Evolutionary conservation across 495 filamentous ascomycete genomes (phyloP), one percentile per base, ranked within the genome.

Genomic region (Hypoxylon trugodes): DNA sequence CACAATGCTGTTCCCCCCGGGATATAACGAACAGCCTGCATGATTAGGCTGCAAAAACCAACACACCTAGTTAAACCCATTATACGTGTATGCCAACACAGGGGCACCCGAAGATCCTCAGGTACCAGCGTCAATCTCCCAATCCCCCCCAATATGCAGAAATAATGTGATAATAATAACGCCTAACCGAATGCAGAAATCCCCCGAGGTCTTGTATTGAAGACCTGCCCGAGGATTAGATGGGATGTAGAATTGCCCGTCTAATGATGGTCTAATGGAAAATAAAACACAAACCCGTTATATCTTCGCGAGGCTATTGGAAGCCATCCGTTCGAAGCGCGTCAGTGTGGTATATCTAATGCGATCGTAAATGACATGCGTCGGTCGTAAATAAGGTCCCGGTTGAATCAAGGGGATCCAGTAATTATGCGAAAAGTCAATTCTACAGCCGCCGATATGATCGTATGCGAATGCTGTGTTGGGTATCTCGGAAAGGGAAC

Each of bases 301-400:
- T 59, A 33, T 54, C 38, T 33, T 48, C 21, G 41, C 32, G 24
- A 37, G 16, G 41, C 22, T 61, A 22, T 43, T 0, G 5, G 24
- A 47, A 13, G 22, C 33, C 5, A 42, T 8, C 25, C 32, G 36
- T 24, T 7, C 51, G 28, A 48, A 18, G 19, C 16, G 35, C 24
- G 59, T 37, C 40, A 19, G 28, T 56, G 16, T 37, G 60, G 36
- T 64, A 63, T 68, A 64, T 68, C 65, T 64, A 68, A 63, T 68
- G 54, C 52, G 59, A 41, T 48, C 51, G 36, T 61, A 40, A 53
- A 62, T 54, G n/a, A 19, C 30, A n/a, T 35, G 52, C 12, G 38
- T 50, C 26, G 19, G 10, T 38, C 6, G 6, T 41, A 26, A 13
- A 41, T 15, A 25, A 16, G 30, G 25, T 13, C 35, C n/a, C 43